A percentile compares a stretch with the other conserved stretches of the same genome.
phyloP scores from a whole-genome alignment of 31 red algal species.

The Endocladia muricata region DNA sequence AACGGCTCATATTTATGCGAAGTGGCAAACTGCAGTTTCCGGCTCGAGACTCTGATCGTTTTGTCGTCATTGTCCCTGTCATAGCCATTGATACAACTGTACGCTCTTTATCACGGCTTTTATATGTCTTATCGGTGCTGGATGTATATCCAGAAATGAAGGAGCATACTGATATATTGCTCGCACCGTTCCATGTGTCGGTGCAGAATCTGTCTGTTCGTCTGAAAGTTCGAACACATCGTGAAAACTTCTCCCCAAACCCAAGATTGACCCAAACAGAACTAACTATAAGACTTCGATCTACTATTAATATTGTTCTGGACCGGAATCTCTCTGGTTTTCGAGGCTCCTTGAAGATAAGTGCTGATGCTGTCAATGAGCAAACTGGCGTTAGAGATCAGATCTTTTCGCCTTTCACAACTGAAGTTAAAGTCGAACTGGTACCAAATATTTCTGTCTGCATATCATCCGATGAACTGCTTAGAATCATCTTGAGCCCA shows the following conservation, averaged over 20 bases:
- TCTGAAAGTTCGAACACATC: neutral
- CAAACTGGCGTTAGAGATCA: conserved; percentile 3
- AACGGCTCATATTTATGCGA: neutral
- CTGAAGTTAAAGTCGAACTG: conserved; percentile 3
- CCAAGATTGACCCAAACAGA: neutral
- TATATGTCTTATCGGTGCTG: neutral
- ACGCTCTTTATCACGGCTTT: neutral
- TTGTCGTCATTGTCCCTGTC: neutral
- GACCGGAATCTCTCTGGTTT: conserved; percentile 3
- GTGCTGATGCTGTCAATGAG: conserved; percentile 12
- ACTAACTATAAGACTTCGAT: neutral
- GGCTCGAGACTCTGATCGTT: neutral
- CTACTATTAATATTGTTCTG: neutral
- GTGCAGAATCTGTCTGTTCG: neutral
- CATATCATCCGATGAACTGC: neutral
- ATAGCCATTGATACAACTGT: neutral
- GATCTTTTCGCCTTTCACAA: neutral
- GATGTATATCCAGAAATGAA: neutral
- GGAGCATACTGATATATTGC: neutral
- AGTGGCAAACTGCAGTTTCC: conserved; percentile 7
- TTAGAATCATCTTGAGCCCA: conserved; percentile 9
- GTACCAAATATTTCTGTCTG: neutral
- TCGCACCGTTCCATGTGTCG: neutral
- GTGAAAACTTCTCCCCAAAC: neutral
- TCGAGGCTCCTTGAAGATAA: neutral